These are phyloP conservation scores for Chlorella vulgaris DNA, from an alignment of 139 green algal species.

Conservation along the genomic window DNA sequence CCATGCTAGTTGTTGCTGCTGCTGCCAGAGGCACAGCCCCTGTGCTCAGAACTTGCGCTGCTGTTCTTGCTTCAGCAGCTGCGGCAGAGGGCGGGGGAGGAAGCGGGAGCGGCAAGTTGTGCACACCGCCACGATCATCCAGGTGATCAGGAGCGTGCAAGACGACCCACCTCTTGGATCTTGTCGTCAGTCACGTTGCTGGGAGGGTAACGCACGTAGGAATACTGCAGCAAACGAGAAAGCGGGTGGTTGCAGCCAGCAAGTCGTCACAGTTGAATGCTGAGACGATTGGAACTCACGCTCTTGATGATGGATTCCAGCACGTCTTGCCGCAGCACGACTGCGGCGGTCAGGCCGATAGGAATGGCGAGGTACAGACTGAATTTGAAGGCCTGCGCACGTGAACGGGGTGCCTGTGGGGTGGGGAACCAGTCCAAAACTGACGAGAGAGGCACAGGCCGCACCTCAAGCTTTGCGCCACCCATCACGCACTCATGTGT, in stretches of 20 bases:
- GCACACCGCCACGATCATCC: neutral
- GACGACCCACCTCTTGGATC: conserved; percentile 7
- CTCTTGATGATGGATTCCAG: conserved; percentile 68
- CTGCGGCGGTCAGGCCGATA: conserved; percentile 63
- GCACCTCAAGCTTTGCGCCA: conserved; percentile 3
- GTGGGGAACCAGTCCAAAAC: neutral
- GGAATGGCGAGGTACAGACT: conserved; percentile 73
- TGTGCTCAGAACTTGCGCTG: conserved; percentile 21
- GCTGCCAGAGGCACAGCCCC: neutral
- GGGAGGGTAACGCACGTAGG: conserved; percentile 33
- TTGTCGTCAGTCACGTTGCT: conserved; percentile 33
- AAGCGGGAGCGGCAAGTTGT: neutral
- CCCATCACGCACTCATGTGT: neutral
- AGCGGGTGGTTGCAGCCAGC: neutral
- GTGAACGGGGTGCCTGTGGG: neutral
- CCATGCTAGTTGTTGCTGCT: neutral
- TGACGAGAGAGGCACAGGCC: neutral
- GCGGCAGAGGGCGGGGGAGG: neutral
- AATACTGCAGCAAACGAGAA: conserved; percentile 31
- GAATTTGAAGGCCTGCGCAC: conserved; percentile 79
- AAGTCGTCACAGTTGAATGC: neutral
- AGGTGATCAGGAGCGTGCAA: neutral
- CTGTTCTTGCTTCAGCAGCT: conserved; percentile 22
- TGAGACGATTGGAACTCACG: conserved; percentile 42
- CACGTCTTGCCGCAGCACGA: conserved; percentile 62